A percentile compares a stretch with the other conserved stretches of the same genome.
These are phyloP conservation scores for Daedaleopsis sinensis DNA, from an alignment of 768 basidiomycete species.

Conservation along the genomic window DNA sequence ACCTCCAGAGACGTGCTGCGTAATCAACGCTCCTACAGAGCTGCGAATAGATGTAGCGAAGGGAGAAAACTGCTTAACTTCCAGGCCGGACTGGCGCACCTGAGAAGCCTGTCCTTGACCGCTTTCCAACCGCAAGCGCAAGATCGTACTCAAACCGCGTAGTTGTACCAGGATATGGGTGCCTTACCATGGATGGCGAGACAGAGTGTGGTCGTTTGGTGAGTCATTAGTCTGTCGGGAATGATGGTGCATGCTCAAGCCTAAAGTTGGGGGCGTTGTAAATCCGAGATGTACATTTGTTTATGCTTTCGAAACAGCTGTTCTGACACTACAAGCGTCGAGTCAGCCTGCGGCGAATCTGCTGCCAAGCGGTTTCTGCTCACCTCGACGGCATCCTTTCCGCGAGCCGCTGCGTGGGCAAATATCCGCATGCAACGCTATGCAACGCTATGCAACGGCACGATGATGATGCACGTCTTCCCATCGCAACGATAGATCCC, in stretches of 20 bases:
- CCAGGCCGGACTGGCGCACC: background rate
- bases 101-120: background rate
- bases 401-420: background rate
- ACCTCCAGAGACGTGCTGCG: background rate
- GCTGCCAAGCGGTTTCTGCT: background rate
- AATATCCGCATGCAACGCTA: background rate
- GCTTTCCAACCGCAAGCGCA: background rate
- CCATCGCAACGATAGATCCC: background rate
- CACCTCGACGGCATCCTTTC: background rate
- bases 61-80: background rate
- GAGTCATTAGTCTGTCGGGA: background rate
- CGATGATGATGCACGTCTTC: background rate
- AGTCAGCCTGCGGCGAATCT: background rate
- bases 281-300: background rate
- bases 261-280: background rate
- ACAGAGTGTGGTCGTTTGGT: background rate
- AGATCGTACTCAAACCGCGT: background rate
- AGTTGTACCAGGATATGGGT: background rate
- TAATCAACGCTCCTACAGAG: background rate
- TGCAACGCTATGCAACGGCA: too few species aligned
- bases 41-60: background rate
- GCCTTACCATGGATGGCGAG: background rate
- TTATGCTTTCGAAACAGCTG: background rate
- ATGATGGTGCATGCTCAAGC: background rate
- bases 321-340: background rate